phyloP scores from a whole-genome alignment of 352 stramenopile genomes.

The Globisporangium canariense region DNA sequence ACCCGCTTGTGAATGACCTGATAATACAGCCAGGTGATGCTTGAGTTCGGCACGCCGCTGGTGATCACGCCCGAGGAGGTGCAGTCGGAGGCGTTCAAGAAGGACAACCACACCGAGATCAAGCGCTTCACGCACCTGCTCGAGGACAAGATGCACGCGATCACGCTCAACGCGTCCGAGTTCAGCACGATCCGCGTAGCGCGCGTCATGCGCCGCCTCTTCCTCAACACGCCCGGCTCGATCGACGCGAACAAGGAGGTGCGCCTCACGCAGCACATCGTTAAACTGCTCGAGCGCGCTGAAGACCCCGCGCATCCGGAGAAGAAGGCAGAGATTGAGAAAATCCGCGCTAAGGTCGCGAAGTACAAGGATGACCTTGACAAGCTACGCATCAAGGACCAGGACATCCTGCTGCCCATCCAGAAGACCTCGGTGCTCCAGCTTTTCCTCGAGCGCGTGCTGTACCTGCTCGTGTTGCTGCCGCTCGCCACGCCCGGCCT shows the following conservation, averaged over 20 bases:
- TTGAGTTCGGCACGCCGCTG: constrained; percentile 70
- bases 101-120: constrained; percentile 33
- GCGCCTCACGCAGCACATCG: constrained; percentile 72
- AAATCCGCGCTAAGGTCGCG: constrained; percentile 47
- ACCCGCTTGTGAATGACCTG: background rate
- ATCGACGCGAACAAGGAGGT: constrained; percentile 74
- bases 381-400: constrained; percentile 60
- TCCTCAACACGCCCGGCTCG: constrained; percentile 51
- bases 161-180: constrained; percentile 63
- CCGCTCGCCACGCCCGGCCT: constrained; percentile 62
- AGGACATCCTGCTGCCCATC: constrained; percentile 50
- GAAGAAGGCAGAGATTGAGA: constrained; percentile 32
- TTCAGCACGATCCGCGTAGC: constrained; percentile 61
- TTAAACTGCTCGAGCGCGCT: constrained; percentile 61
- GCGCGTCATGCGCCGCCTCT: constrained; percentile 65
- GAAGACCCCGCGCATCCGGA: constrained; percentile 28
- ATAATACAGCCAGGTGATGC: constrained; percentile 45
- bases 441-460: constrained; percentile 58
- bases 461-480: constrained; percentile 68
- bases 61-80: constrained; percentile 37
- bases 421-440: constrained; percentile 54
- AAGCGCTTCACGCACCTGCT: constrained; percentile 39
- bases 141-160: constrained; percentile 39
- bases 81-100: constrained; percentile 28
- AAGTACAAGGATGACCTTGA: constrained; percentile 60